A percentile compares a stretch with the other conserved stretches of the same genome.
These are phyloP conservation scores for Geosmithia putterillii DNA, from an alignment of 2,329 filamentous ascomycete species.

Conservation along the genomic window DNA sequence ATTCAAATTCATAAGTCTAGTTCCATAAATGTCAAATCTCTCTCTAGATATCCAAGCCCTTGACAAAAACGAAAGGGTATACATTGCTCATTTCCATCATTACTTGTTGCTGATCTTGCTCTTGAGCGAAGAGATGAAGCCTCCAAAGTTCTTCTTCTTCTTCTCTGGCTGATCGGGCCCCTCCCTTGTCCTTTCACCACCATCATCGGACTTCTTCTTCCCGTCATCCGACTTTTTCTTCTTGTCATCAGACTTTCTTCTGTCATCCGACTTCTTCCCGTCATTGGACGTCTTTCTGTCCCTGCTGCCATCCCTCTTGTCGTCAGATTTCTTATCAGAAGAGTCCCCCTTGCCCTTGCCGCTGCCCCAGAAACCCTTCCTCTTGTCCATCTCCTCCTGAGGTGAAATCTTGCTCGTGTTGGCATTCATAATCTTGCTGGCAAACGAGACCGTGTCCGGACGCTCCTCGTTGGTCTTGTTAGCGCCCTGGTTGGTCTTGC, in stretches of 20 bases:
- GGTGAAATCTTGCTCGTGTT: constrained; percentile 38
- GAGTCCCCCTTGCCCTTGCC: too few relatives aligned
- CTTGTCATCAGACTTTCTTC: neutral
- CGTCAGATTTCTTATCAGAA: too few relatives aligned
- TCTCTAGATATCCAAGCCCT: too few relatives aligned
- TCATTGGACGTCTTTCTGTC: too few relatives aligned
- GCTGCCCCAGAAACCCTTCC: too few relatives aligned
- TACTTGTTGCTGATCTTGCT: neutral
- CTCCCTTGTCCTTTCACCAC: neutral
- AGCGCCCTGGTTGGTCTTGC: neutral
- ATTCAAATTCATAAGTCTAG: too few relatives aligned
- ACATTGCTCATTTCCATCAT: too few relatives aligned
- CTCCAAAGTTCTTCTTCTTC: neutral
- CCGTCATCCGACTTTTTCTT: neutral
- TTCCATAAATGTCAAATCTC: too few relatives aligned
- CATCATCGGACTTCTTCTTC: neutral
- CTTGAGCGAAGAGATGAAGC: neutral
- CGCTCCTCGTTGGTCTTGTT: neutral
- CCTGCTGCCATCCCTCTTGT: neutral
- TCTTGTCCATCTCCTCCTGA: constrained; percentile 16
- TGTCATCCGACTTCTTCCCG: neutral
- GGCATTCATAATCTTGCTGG: constrained; percentile 39
- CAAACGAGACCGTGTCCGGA: constrained; percentile 29
- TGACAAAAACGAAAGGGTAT: too few relatives aligned
- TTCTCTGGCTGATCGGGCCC: neutral